phyloP scores from a whole-genome alignment of 495 filamentous ascomycete genomes.

The Aspergillus bridgeri region DNA sequence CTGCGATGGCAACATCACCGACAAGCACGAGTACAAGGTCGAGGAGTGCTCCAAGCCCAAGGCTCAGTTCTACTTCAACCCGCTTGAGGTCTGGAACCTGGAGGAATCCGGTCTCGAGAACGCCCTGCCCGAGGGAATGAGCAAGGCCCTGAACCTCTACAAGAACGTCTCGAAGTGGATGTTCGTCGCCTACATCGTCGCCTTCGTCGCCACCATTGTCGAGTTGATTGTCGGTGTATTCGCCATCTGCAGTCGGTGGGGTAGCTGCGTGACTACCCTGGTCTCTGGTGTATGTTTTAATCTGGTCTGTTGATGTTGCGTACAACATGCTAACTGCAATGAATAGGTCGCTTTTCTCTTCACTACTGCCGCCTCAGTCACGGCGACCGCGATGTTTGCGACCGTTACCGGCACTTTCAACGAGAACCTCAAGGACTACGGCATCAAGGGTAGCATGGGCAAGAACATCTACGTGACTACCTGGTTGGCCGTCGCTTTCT shows the following conservation, averaged over 20 bases:
- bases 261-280: constrained; percentile 74
- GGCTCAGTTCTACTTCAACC: constrained; percentile 75
- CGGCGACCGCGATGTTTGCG: constrained; percentile 58
- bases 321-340: constrained; percentile 23
- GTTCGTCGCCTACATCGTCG: constrained; percentile 66
- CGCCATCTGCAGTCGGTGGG: constrained; percentile 65
- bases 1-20: constrained; percentile 65
- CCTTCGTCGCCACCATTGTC: constrained; percentile 64
- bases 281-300: constrained; percentile 53
- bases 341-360: constrained; percentile 49
- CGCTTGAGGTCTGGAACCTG: constrained; percentile 58
- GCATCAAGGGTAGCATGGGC: constrained; percentile 61
- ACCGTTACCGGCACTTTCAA: constrained; percentile 58
- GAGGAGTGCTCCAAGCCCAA: constrained; percentile 55
- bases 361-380: constrained; percentile 54
- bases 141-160: constrained; percentile 67
- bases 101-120: constrained; percentile 50
- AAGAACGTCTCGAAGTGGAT: constrained; percentile 74
- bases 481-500: constrained; percentile 80
- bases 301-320: constrained; percentile 22
- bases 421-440: constrained; percentile 59
- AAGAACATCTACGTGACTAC: constrained; percentile 61
- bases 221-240: constrained; percentile 68
- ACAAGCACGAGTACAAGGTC: constrained; percentile 31
- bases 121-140: constrained; percentile 61